These are phyloP conservation scores for Cynanchum wilfordii DNA, from an alignment of 257 asterid species.

Conservation along the genomic window DNA sequence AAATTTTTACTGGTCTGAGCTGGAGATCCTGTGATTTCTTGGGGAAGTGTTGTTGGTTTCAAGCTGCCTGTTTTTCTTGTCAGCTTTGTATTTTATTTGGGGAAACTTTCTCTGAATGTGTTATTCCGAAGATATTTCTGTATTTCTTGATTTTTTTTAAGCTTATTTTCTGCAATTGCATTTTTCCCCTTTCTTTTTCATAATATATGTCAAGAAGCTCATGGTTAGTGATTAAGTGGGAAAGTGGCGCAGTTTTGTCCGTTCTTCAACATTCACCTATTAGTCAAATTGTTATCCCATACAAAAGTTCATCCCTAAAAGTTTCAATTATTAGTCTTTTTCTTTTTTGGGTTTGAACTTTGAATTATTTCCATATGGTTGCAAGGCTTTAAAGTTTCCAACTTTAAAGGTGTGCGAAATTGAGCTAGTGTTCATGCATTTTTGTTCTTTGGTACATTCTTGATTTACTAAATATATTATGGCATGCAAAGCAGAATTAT, in stretches of 20 bases:
- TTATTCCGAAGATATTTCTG: background rate
- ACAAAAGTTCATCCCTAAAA: background rate
- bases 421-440: background rate
- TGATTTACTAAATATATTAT: background rate
- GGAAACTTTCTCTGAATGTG: background rate
- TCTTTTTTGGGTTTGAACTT: background rate
- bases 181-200: background rate
- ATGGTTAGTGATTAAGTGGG: background rate
- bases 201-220: background rate
- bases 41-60: background rate
- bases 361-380: background rate
- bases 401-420: background rate
- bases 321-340: background rate
- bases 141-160: background rate
- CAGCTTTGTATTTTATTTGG: background rate
- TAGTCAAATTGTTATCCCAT: background rate
- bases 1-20: background rate
- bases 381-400: slow-evolving; percentile 3
- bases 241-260: slow-evolving; percentile 1
- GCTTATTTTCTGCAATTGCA: background rate
- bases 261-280: background rate
- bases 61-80: background rate
- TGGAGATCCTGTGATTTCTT: slow-evolving; percentile 5
- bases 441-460: background rate
- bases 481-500: slow-evolving; percentile 2